phyloP scores from a whole-genome alignment of 2,329 filamentous ascomycete genomes.

The Aschersonia sp. region DNA sequence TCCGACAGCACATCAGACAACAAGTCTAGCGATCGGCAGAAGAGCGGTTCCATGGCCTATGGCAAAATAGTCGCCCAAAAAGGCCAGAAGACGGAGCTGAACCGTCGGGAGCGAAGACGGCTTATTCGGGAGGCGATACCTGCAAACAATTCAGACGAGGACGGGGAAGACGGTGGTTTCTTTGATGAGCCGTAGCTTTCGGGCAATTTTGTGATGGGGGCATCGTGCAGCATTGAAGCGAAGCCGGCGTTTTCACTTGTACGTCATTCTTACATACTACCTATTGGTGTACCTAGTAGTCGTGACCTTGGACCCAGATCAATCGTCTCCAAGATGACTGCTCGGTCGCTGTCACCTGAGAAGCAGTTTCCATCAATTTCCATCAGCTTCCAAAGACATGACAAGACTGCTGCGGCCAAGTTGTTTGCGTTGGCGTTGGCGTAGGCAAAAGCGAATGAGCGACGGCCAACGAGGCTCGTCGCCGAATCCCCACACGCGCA shows the following conservation, averaged over 20 bases:
- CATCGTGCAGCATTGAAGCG: not conserved
- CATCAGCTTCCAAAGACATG: no score
- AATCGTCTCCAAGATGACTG: no score
- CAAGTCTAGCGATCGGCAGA: not conserved
- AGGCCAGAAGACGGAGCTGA: constrained; percentile 13
- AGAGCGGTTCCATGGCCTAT: constrained; percentile 1
- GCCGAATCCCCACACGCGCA: no score
- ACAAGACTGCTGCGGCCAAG: no score
- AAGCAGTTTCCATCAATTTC: no score
- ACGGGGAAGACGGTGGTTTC: constrained; percentile 37
- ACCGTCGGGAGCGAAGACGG: constrained; percentile 20
- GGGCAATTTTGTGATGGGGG: not conserved
- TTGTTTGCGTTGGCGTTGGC: no score
- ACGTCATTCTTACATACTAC: no score
- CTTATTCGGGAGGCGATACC: constrained; percentile 19
- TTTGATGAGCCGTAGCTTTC: constrained; percentile 20
- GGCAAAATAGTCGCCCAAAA: constrained; percentile 9
- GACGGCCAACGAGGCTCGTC: no score
- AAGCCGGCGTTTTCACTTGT: not conserved
- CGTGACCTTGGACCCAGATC: no score
- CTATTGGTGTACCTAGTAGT: no score
- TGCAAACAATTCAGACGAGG: constrained; percentile 22
- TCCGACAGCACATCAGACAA: not conserved
- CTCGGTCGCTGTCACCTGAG: no score
- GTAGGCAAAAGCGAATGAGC: no score